These are phyloP conservation scores for Xylaria sp. DNA, from an alignment of 495 filamentous ascomycete species.

Conservation along the genomic window DNA sequence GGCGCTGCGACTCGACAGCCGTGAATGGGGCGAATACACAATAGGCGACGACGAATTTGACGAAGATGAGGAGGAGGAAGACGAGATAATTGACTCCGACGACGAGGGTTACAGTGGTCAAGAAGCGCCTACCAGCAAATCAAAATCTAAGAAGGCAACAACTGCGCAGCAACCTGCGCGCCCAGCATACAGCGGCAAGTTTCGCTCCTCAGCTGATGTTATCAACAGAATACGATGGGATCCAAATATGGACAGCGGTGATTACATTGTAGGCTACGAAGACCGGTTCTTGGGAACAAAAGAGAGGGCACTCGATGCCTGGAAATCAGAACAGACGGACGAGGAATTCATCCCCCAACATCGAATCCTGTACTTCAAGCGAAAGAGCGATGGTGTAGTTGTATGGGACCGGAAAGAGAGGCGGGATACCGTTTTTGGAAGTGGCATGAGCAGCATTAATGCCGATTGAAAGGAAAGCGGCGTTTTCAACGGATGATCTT, in stretches of 20 bases:
- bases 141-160: constrained; percentile 28
- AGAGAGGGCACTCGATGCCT: constrained; percentile 68
- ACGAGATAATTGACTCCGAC: constrained; percentile 28
- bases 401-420: constrained; percentile 64
- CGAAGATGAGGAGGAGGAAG: constrained; percentile 38
- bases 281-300: constrained; percentile 73
- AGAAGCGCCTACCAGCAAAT: constrained; percentile 10
- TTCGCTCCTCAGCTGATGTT: constrained; percentile 63
- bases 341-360: constrained; percentile 88
- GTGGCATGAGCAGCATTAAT: constrained; percentile 35
- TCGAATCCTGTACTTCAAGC: constrained; percentile 75
- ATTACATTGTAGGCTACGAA: constrained; percentile 77
- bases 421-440: constrained; percentile 53
- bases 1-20: constrained; percentile 48
- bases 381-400: constrained; percentile 62
- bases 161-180: constrained; percentile 19
- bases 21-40: constrained; percentile 57
- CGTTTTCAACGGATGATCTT: background rate
- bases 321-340: constrained; percentile 79
- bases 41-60: constrained; percentile 47
- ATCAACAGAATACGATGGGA: constrained; percentile 81
- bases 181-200: constrained; percentile 39
- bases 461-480: background rate
- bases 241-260: constrained; percentile 59
- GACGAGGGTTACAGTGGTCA: constrained; percentile 32